Evolutionary conservation across 768 basidiomycete genomes (phyloP).

Genomic region (Saitozyma podzolica): DNA sequence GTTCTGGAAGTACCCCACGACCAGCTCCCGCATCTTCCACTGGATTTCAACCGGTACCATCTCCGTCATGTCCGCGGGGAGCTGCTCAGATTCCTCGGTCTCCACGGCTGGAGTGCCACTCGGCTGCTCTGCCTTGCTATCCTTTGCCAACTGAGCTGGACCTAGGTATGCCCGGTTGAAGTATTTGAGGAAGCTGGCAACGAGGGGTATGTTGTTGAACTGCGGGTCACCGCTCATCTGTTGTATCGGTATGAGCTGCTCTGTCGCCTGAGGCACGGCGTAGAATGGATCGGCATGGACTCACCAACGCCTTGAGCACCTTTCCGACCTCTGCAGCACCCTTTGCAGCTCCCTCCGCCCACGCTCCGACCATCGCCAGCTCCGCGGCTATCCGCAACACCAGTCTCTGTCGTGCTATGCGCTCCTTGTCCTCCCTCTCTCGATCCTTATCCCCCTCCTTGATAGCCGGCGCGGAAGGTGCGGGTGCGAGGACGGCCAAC

Average conservation of each 20-base stretch:
- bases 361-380: conserved; percentile 81
- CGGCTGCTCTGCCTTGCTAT: neutral
- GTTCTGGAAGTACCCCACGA: conserved; percentile 87
- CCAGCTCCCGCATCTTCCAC: conserved; percentile 86
- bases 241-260: conserved; percentile 8
- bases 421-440: conserved; percentile 84
- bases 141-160: conserved; percentile 17
- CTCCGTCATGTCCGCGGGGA: conserved; percentile 59
- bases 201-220: conserved; percentile 80
- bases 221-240: conserved; percentile 86
- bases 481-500: conserved; percentile 51
- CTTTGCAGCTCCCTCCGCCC: conserved; percentile 67
- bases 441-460: conserved; percentile 62
- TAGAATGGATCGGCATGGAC: conserved; percentile 39
- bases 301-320: conserved; percentile 76
- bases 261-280: neutral
- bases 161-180: conserved; percentile 86
- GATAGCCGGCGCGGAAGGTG: conserved; percentile 50
- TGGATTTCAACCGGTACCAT: conserved; percentile 82
- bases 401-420: conserved; percentile 79
- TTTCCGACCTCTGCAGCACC: conserved; percentile 78
- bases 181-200: conserved; percentile 90
- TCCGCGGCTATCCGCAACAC: conserved; percentile 85
- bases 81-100: conserved; percentile 1
- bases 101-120: neutral